These are phyloP conservation scores for Solanum okadae DNA, from an alignment of 257 asterid genomes.

Conservation along the genomic window DNA sequence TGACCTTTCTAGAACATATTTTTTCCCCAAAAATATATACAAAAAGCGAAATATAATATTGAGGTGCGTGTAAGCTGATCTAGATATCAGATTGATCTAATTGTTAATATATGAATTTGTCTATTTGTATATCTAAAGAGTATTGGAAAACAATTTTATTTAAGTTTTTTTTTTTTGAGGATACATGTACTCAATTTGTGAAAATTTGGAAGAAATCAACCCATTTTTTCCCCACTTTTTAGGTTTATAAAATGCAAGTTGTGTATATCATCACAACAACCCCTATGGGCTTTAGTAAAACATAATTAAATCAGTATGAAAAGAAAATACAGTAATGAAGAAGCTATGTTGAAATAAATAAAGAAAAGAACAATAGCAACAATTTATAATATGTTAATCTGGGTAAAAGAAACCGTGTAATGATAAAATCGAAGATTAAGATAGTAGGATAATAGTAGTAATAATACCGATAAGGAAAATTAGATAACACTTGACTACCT, in stretches of 20 bases:
- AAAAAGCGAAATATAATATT: background rate
- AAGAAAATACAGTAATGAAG: background rate
- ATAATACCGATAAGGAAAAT: background rate
- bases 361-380: background rate
- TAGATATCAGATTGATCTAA: background rate
- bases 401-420: background rate
- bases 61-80: rapidly evolving
- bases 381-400: background rate
- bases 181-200: background rate
- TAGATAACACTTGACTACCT: background rate
- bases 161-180: background rate
- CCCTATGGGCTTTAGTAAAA: too few relatives aligned
- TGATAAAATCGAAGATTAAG: background rate
- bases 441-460: background rate
- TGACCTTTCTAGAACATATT: background rate
- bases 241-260: background rate
- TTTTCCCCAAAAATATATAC: background rate
- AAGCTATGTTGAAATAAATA: background rate
- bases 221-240: too few relatives aligned
- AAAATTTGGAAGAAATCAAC: background rate
- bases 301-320: background rate
- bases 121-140: background rate
- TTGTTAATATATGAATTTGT: background rate
- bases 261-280: background rate
- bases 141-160: background rate